Base-by-base conservation (phyloP, 495 filamentous ascomycete species). In the Penicillium lagena region DNA sequence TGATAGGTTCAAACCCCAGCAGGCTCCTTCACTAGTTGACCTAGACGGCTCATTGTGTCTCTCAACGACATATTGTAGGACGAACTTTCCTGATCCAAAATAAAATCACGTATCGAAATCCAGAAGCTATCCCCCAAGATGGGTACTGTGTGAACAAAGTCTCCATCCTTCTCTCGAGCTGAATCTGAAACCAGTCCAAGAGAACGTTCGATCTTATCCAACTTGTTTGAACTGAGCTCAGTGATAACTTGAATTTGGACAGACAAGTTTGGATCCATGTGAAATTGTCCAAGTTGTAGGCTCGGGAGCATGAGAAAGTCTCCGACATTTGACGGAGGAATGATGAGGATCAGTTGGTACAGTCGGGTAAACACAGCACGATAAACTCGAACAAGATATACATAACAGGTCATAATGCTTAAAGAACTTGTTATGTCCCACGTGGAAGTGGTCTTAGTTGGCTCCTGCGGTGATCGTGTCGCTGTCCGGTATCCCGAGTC, bases 321-420 rank as follows among this genome's bases (percentile, higher is more conserved):
- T 8, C 35, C 38, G 2, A 42, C 54, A 12, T 60, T 49, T 5
- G 12, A 27, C 1, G 51, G 57, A 7, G 57, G 45, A 7, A 52
- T 15, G 14, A 51, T 46, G 12, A 60, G 39, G 35, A 60, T 46
- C 0, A 49, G 14, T 22, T 52, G 57, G 30, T 58, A 58, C 5
- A 60, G 34, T 2, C 49, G 48, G 6, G 30, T 49, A 14, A 58
- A 60, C 9, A 55, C 33, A 7, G 44, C 42, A 14, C 45, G 51
- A 39, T 60, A 55, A 1, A 58, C 13, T 6, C 41, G 46, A 7
- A 46, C 14, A 1, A 60, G 46, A 36, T 52, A 45, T 35, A 38
- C 45, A 40, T 60, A 51, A 11, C 46, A 36, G n/a, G 52, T 39
- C 2, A 60, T 12, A 0, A 58, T 47, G 1, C 40, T 47, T 2